phyloP scores from a whole-genome alignment of 768 basidiomycete genomes.

The Russula griseocarnosa region DNA sequence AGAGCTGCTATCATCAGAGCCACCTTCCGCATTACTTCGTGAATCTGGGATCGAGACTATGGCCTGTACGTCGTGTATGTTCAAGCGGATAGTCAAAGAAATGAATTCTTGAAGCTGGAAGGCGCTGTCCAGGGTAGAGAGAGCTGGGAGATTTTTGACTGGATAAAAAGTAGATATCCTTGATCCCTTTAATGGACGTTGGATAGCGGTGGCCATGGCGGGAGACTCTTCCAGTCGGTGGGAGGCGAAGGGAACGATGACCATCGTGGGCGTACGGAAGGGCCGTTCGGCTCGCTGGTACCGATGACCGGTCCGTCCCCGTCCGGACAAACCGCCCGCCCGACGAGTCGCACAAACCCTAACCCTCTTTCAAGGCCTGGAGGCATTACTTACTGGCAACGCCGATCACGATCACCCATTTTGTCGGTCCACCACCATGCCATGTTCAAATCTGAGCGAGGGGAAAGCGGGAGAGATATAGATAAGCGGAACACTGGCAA shows the following conservation, averaged over 20 bases:
- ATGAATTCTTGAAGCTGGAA: constrained; percentile 96
- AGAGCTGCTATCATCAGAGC: constrained; percentile 11
- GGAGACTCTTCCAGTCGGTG: no score
- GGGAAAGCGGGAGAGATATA: no score
- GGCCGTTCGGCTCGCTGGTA: no score
- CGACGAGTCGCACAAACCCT: no score
- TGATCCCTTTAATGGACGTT: constrained; percentile 71
- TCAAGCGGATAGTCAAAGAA: constrained; percentile 74
- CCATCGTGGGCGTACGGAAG: not conserved
- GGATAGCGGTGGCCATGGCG: constrained; percentile 37
- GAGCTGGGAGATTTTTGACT: constrained; percentile 62
- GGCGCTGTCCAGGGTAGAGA: constrained; percentile 78
- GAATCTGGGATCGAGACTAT: constrained; percentile 69
- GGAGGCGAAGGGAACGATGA: not conserved
- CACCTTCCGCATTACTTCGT: constrained; percentile 28
- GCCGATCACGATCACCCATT: no score
- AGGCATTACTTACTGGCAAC: no score
- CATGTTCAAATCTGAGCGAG: no score
- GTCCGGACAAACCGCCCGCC: no score
- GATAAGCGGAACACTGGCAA: no score
- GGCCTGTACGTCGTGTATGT: constrained; percentile 83
- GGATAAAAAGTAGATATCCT: constrained; percentile 79
- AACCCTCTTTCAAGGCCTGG: no score
- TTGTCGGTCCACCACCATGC: no score
- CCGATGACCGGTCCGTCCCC: no score